Conservation (phyloP, 1,284 basidiomycete species). For the Ceratorhiza oryzae-sativae region DNA sequence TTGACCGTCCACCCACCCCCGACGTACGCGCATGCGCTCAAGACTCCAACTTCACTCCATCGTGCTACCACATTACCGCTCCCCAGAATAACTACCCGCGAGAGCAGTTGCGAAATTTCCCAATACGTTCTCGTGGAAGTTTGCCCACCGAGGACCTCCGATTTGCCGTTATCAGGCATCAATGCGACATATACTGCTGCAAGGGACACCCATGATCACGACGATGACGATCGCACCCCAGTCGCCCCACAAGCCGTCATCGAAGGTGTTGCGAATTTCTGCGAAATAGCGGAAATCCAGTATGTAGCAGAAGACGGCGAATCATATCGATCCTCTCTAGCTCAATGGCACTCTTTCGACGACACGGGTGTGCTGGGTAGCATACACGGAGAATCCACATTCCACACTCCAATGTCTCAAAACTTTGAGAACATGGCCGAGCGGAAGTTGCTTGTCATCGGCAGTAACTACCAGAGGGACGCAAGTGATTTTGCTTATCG, state of each 20-base stretch:
- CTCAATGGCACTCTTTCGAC: not conserved
- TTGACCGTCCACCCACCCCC: not conserved
- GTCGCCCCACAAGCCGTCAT: not conserved
- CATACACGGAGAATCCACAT: not conserved
- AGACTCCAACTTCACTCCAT: not conserved
- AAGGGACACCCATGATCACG: not conserved
- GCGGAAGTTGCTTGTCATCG: conserved; percentile 29
- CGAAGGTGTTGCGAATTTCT: not conserved
- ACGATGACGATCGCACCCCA: not conserved
- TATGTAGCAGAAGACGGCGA: not conserved
- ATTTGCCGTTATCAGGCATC: conserved; percentile 10
- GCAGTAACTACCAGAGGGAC: conserved; percentile 10
- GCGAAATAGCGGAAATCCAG: not conserved
- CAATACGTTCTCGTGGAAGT: conserved; percentile 5
- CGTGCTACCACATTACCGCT: not conserved
- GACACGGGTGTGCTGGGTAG: not conserved
- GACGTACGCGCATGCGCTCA: not conserved
- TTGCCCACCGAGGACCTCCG: not conserved
- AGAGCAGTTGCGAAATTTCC: not conserved
- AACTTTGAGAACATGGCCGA: not conserved
- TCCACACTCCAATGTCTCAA: not conserved
- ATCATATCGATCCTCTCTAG: not conserved
- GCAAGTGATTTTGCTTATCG: not conserved
- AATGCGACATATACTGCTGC: not conserved
- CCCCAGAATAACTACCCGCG: not conserved